Base-by-base conservation (phyloP, 225 moss, liverwort and hornwort species). In the Marchantia polymorpha region DNA sequence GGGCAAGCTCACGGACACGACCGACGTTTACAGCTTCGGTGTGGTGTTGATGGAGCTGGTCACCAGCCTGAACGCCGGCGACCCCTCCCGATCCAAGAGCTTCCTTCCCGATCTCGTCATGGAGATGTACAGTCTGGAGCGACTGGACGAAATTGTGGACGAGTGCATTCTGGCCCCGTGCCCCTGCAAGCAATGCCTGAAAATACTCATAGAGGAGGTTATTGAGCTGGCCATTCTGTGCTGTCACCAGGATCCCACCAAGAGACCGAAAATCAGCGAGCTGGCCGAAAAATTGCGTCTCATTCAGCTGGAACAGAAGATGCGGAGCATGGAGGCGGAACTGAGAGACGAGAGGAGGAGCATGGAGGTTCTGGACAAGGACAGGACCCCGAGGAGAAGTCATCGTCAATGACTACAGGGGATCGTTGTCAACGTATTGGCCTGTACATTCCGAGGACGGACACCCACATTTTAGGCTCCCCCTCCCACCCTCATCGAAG, bases 1-100 rank as follows among this genome's bases (percentile, higher is more conserved):
- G 8, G 87, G 82, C 30, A 73, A 80, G 76, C 84, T 84, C 0
- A 82, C 87, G 1, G 82, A 84, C 53, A 82, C 79, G 5, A 67
- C 87, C 25, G 87, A 87, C 52, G 87, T 87, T 31, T 87, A 87
- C 77, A 84, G 84, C 67, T 84, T 87, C 31, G 87, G 87, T 6
- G 67, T 87, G 0, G 87, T 87, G 29, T 69, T 87, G 52, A 84
- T 87, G 87, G 84, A 87, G 80, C 87, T 87, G 22, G 79, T 87
- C 31, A 87, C 87, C 49, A 82, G 87, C 6, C 5, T 82, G 65
- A 70, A 65, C 53, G 86, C 82, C 3, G 81, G 81, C 27, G 74
- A 86, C 61, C 83, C 86, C 29, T 61, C 80, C 13, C 65, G 70
- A 65, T 26, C 83, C 10, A 78, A 63, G 39, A 52, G 10, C 60